phyloP scores from a whole-genome alignment of 2,329 filamentous ascomycete genomes.

The Lecanoromycetidae sp. region DNA sequence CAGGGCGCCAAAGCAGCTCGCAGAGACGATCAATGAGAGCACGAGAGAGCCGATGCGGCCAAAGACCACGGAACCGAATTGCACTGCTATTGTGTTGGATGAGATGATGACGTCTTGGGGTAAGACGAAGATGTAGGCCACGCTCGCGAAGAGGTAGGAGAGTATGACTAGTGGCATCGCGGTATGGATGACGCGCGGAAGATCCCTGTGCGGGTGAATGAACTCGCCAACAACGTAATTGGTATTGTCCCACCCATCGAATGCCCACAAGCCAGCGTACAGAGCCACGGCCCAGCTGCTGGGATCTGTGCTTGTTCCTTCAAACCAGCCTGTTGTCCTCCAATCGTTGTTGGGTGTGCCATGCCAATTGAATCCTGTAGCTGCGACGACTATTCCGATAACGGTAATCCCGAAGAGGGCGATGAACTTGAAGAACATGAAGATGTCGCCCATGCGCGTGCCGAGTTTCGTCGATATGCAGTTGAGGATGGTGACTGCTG shows the following conservation, averaged over 20 bases:
- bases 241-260: conserved; percentile 91
- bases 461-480: conserved; percentile 82
- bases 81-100: conserved; percentile 89
- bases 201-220: conserved; percentile 75
- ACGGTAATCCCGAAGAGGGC: conserved; percentile 77
- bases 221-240: conserved; percentile 98
- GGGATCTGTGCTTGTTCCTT: conserved; percentile 64
- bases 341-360: conserved; percentile 69
- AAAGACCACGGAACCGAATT: conserved; percentile 84
- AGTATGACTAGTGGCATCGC: conserved; percentile 90
- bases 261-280: conserved; percentile 94
- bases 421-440: conserved; percentile 96
- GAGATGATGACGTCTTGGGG: conserved; percentile 68
- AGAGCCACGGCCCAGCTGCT: conserved; percentile 87
- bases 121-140: conserved; percentile 89
- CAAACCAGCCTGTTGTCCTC: conserved; percentile 82
- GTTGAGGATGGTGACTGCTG: conserved; percentile 71
- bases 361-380: conserved; percentile 68
- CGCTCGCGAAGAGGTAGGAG: conserved; percentile 79
- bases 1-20: conserved; percentile 85
- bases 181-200: conserved; percentile 90
- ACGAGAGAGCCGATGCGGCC: conserved; percentile 70
- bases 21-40: conserved; percentile 77
- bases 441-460: conserved; percentile 74
- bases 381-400: conserved; percentile 76